Percentiles rank a stretch among this genome's conserved stretches.
Conservation (phyloP, 257 asterid species). For the Vinca minor region DNA sequence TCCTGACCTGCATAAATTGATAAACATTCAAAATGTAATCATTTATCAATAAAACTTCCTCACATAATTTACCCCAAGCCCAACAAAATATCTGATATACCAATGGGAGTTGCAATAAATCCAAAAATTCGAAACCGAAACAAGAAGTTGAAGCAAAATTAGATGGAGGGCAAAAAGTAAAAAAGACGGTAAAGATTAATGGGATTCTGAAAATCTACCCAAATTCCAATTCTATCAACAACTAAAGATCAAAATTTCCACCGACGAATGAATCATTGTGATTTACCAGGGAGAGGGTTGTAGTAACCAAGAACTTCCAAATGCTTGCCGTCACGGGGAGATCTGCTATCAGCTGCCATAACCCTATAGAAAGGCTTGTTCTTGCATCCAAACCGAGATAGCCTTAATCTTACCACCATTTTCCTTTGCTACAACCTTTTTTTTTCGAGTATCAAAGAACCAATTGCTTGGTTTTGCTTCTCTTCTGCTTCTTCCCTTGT, state of each 20-base stretch:
- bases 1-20: slow-evolving; percentile 62
- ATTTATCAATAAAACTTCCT: not conserved
- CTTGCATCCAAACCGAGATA: slow-evolving; percentile 69
- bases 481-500: too few relatives aligned
- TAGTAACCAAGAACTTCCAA: slow-evolving; percentile 88
- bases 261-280: not conserved
- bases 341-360: slow-evolving; percentile 95
- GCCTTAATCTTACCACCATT: slow-evolving; percentile 76
- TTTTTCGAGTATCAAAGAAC: too few relatives aligned
- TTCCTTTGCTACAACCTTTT: slow-evolving; percentile 3
- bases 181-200: not conserved
- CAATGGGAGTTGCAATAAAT: too few relatives aligned
- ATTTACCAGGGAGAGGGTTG: slow-evolving; percentile 94
- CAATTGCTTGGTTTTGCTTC: too few relatives aligned
- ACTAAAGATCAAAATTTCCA: not conserved
- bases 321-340: slow-evolving; percentile 97
- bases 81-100: not conserved
- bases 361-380: slow-evolving; percentile 88
- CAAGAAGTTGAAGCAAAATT: not conserved
- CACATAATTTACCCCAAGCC: not conserved
- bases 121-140: not conserved
- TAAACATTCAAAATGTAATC: not conserved
- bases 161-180: too few relatives aligned
- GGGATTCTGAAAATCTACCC: not conserved
- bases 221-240: not conserved